A percentile compares a stretch with the other conserved stretches of the same genome.
Evolutionary conservation across 164 flowering plant genomes (phyloP).

Genomic region (Magnolia kwangsiensis): DNA sequence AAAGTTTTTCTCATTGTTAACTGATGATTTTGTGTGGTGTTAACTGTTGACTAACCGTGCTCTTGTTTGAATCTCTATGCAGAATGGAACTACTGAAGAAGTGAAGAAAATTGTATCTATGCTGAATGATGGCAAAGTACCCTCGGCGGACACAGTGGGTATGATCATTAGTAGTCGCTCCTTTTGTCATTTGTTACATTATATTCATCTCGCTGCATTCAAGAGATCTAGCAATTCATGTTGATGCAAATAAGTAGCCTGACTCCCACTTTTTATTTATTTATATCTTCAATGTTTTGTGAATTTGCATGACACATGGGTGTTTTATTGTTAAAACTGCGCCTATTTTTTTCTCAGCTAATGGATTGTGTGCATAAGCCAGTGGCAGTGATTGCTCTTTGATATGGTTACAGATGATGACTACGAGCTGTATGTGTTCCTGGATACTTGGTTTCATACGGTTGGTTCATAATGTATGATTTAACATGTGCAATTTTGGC

Average conservation of each 20-base stretch:
- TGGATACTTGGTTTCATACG: too few species aligned
- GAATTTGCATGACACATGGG: too few species aligned
- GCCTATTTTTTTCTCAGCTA: too few species aligned
- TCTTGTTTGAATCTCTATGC: slow-evolving; percentile 10
- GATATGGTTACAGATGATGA: too few species aligned
- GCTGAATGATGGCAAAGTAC: slow-evolving; percentile 65
- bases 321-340: too few species aligned
- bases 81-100: slow-evolving; percentile 87
- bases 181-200: neutral
- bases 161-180: neutral
- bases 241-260: too few species aligned
- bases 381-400: too few species aligned
- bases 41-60: neutral
- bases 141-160: slow-evolving; percentile 84
- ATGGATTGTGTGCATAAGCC: too few species aligned
- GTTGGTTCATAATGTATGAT: too few species aligned
- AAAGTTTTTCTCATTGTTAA: neutral
- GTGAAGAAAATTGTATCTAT: slow-evolving; percentile 73
- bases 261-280: neutral
- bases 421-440: too few species aligned
- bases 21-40: neutral
- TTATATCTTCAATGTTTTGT: too few species aligned
- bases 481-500: too few species aligned
- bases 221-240: neutral
- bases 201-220: neutral